Evolutionary conservation across 2,329 filamentous ascomycete species (phyloP).

Genomic region (Sarocladiaceae sp.): DNA sequence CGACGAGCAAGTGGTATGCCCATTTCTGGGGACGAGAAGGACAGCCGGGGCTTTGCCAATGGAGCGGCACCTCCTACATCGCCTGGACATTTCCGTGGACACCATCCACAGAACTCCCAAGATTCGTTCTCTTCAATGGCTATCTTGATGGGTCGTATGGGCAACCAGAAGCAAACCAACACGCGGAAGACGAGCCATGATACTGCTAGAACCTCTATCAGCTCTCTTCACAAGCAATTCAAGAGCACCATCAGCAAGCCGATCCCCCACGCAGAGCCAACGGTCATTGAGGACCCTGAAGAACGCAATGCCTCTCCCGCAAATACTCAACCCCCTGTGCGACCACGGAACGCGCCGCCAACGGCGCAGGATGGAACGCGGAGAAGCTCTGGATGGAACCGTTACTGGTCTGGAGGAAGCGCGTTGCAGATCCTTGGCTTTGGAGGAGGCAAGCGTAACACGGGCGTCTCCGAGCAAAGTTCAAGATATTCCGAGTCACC

Average conservation of each 20-base stretch:
- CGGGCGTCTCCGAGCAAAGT: constrained; percentile 48
- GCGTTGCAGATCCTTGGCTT: constrained; percentile 60
- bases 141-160: constrained; percentile 58
- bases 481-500: constrained; percentile 46
- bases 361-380: constrained; percentile 37
- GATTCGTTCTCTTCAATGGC: constrained; percentile 58
- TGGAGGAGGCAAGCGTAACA: constrained; percentile 42
- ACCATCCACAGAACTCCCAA: constrained; percentile 46
- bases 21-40: constrained; percentile 45
- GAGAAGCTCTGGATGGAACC: constrained; percentile 68
- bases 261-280: constrained; percentile 41
- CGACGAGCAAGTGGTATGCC: constrained; percentile 33
- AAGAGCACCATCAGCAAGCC: constrained; percentile 58
- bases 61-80: constrained; percentile 28
- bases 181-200: constrained; percentile 52
- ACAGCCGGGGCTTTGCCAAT: constrained; percentile 41
- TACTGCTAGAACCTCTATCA: constrained; percentile 39
- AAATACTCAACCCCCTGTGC: constrained; percentile 18
- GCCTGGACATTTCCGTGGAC: constrained; percentile 38
- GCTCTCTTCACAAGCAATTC: constrained; percentile 55
- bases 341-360: constrained; percentile 24
- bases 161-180: constrained; percentile 37
- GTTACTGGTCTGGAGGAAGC: constrained; percentile 71
- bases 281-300: constrained; percentile 29
- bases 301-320: not conserved